Base-by-base conservation (phyloP, 441 rosid genomes). In the Melastoma candidum region DNA sequence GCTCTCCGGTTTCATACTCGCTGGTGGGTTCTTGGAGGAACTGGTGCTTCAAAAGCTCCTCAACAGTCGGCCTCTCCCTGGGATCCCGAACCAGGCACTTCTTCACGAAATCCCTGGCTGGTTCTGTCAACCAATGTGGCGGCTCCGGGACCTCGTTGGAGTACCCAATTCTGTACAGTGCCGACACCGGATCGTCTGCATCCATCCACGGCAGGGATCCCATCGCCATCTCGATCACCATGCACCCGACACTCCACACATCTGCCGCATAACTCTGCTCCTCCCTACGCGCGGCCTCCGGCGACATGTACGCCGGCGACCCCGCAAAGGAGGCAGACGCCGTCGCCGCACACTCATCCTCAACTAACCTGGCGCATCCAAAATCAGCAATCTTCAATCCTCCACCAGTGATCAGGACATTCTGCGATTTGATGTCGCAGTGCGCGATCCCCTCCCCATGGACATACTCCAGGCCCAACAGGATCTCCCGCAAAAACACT, bases 251-350 rank as follows among this genome's bases (percentile, higher is more conserved):
- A n/a, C 89, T 82, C 95, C 97, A 85, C 32, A 85, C 66, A 54
- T 85, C 95, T 29, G 87, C 73, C 10, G 85, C 56, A 57, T 58
- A 76, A 27, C 79, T 76, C 55, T 83, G 97, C 8, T 62, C 59
- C 4, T 77, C 82, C 0, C 84, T 87, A 13, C 92, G 87, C 52
- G 90, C 92, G 75, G 69, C 87, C 72, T 85, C 96, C n/a, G 96
- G 94, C 11, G 96, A 83, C 96, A 88, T 85, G 69, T 64, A 63
- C 6, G 70, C 56, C 11, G 92, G 92, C 9, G 97, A 81, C 8
- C 95, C 92, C 0, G 69, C 68, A 0, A 74, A 53, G 3, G 71
- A 10, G 36, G 47, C 41, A 4, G 54, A 24, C 8, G n/a, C 26
- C 2, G 0, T 45, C 1, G 12, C 2, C 11, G 11, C 24, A 27